Conservation (phyloP, 345 rosid genomes). For the Chamaenerion angustifolium region DNA sequence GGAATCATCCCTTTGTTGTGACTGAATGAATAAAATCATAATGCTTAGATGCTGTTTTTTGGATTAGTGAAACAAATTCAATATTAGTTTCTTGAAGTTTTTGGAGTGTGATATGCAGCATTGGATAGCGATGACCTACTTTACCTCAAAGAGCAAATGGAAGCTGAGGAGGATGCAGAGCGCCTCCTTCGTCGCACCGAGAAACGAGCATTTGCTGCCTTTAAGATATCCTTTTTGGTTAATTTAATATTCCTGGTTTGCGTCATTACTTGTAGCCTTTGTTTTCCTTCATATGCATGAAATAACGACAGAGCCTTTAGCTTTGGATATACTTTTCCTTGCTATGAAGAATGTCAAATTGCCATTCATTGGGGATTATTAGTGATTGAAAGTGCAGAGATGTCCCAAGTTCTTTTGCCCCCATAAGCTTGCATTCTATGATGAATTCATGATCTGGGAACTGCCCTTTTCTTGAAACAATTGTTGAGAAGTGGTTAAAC, state of each 20-base stretch:
- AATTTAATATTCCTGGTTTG: no score
- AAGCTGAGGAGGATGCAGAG: constrained; percentile 98
- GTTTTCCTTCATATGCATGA: neutral
- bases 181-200: constrained; percentile 91
- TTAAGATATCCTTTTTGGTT: constrained; percentile 71
- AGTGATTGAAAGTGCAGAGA: no score
- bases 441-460: no score
- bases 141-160: constrained; percentile 98
- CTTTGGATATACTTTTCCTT: neutral
- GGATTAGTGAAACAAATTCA: neutral
- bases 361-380: no score
- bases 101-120: constrained; percentile 39
- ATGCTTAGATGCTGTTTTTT: neutral
- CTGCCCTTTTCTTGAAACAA: no score
- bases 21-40: neutral
- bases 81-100: constrained; percentile 15
- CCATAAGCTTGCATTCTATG: no score
- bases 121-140: constrained; percentile 98
- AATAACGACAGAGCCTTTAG: neutral
- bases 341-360: no score
- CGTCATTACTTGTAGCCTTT: neutral
- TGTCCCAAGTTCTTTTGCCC: no score
- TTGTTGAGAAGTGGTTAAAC: no score
- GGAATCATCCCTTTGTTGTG: no score
- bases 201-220: constrained; percentile 94